Percentiles rank a stretch among this genome's conserved stretches.
Evolutionary conservation across 352 stramenopile genomes (phyloP).

Genomic region (Phytophthora niederhauseri): DNA sequence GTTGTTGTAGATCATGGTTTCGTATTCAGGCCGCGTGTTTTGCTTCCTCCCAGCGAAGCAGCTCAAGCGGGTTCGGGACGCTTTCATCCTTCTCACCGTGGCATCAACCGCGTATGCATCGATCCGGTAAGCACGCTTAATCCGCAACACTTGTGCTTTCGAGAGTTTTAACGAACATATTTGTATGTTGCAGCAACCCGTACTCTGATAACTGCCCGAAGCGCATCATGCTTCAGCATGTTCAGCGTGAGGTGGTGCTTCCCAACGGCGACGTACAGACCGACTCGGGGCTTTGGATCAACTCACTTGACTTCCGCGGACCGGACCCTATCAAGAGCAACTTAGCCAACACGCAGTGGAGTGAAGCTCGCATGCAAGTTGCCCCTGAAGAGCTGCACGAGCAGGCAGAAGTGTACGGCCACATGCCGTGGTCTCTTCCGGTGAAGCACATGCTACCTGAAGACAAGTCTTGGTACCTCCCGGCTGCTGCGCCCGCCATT

Average conservation of each 20-base stretch:
- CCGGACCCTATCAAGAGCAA: slow-evolving; percentile 50
- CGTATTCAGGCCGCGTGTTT: slow-evolving; percentile 71
- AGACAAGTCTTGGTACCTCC: slow-evolving; percentile 77
- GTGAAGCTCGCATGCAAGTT: slow-evolving; percentile 38
- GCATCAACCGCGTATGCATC: slow-evolving; percentile 50
- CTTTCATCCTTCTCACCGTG: slow-evolving; percentile 46
- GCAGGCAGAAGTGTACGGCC: slow-evolving; percentile 65
- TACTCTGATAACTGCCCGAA: slow-evolving; percentile 78
- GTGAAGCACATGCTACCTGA: slow-evolving; percentile 71
- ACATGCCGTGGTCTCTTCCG: slow-evolving; percentile 71
- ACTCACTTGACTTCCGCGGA: slow-evolving; percentile 72
- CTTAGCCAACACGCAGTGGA: slow-evolving; percentile 60
- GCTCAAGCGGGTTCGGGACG: slow-evolving; percentile 47
- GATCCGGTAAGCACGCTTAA: slow-evolving; percentile 54
- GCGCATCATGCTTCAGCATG: slow-evolving; percentile 70
- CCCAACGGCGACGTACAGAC: slow-evolving; percentile 49
- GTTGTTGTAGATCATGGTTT: slow-evolving; percentile 41
- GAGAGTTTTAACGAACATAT: too few relatives aligned
- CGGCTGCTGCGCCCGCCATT: slow-evolving; percentile 36
- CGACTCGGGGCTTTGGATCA: slow-evolving; percentile 78
- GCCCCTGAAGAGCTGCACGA: slow-evolving; percentile 49
- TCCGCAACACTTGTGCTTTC: too few relatives aligned
- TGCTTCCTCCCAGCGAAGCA: slow-evolving; percentile 64
- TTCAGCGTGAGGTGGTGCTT: slow-evolving; percentile 58
- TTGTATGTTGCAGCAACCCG: slow-evolving; percentile 63